Base-by-base conservation (phyloP, 192 early-diverging fungal genomes). In the Podila epigama region DNA sequence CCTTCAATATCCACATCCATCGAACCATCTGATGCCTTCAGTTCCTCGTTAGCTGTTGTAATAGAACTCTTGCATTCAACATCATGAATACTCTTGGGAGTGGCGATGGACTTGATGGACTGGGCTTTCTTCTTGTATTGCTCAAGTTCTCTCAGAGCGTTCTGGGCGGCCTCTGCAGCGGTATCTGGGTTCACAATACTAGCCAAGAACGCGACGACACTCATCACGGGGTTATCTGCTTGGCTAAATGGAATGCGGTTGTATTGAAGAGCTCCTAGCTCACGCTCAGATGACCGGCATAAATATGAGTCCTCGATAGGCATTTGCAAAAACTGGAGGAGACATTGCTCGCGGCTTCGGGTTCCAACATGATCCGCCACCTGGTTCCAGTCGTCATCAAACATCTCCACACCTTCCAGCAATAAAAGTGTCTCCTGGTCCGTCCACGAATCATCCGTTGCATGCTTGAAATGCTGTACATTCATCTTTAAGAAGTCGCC, bases 311-410 rank as follows among this genome's bases (percentile, higher is more conserved):
- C 95, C 61, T 94, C 93, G 28, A 98, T 94, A 8, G 97, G 97
- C 60, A 97, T 75, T 73, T 95, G 88, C 22, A 93, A 79, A 79
- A 99, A 98, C 34, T 93, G 87, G 36, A 92, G 77, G 31, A 99
- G 88, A 65, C 97, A 99, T 68, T 97, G 92, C 55, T 97, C 95
- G 65, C 92, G 91, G 3, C 90, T 91, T 34, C 92, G 84, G 13
- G 95, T 95, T 0, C 95, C 95, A 5, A 99, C 95, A 62, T 97
- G 94, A 51, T 95, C 94, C 16, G 96, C 89, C 37, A 99, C 89
- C 42, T 89, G 86, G 59, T 88, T 85, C 97, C 97, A 99, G 70
- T 98, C 95, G 48, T 97, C 93, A 51, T 97, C 93, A 82, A 87
- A 97, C 84, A 95, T 84, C 70, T 99, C 97, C 20, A 99, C 78